Conservation (phyloP, 805 yeast genomes). For the Candida taoyuanica region DNA sequence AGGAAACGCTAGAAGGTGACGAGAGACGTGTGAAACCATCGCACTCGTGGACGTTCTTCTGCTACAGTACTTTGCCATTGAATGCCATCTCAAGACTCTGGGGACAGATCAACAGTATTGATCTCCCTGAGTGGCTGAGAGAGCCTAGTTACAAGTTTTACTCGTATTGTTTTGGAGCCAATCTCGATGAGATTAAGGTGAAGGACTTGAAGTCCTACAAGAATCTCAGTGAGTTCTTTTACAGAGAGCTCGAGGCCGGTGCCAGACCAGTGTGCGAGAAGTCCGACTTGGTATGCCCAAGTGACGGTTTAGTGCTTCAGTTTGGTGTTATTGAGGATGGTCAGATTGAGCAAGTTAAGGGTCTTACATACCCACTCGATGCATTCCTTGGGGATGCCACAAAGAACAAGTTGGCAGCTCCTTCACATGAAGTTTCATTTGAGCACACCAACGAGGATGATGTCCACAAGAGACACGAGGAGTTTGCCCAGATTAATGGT, state of each 20-base stretch:
- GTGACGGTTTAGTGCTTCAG: constrained; percentile 88
- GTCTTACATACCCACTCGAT: constrained; percentile 86
- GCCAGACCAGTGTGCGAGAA: constrained; percentile 69
- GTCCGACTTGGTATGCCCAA: constrained; percentile 74
- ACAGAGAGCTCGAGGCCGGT: constrained; percentile 73
- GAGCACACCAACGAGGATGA: constrained; percentile 36
- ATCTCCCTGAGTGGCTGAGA: constrained; percentile 84
- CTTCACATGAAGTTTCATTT: constrained; percentile 45
- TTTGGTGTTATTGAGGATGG: constrained; percentile 79
- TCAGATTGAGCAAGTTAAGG: constrained; percentile 94
- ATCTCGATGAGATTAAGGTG: constrained; percentile 83
- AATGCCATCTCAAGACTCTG: constrained; percentile 88
- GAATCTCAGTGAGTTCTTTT: constrained; percentile 88
- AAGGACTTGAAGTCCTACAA: constrained; percentile 69
- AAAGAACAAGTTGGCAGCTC: constrained; percentile 45
- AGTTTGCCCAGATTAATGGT: constrained; percentile 76
- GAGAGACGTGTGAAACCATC: constrained; percentile 46
- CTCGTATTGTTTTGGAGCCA: constrained; percentile 77
- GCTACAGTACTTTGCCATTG: constrained; percentile 86
- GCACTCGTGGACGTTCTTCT: constrained; percentile 84
- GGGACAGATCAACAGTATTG: constrained; percentile 86
- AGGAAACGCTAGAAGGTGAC: constrained; percentile 14
- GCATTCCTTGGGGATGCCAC: constrained; percentile 70
- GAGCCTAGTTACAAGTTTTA: constrained; percentile 77
- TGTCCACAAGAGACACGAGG: constrained; percentile 51